Evolutionary conservation across 2,329 filamentous ascomycete species (phyloP).

Genomic region (Xylariaceae sp.): DNA sequence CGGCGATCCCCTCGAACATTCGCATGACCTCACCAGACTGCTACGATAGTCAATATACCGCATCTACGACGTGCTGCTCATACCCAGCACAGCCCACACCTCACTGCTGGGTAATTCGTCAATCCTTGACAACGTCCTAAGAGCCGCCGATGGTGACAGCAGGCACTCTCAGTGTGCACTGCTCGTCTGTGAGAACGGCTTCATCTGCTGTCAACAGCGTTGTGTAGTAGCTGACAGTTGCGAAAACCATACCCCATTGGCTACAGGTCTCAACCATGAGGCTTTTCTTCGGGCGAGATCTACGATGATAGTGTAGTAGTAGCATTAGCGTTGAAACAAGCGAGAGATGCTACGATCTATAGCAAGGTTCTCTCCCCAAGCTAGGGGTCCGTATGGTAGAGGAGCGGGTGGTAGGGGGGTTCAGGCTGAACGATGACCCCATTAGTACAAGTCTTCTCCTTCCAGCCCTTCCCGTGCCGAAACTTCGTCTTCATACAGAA

Average conservation of each 20-base stretch:
- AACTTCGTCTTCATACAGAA: too few relatives aligned
- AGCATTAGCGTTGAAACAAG: constrained; percentile 1
- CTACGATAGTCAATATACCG: background rate
- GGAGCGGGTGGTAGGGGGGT: background rate
- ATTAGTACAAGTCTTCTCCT: too few relatives aligned
- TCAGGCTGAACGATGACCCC: too few relatives aligned
- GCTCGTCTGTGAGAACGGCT: constrained; percentile 1
- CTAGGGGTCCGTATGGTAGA: constrained; percentile 5
- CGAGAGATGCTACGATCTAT: constrained; percentile 2
- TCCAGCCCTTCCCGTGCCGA: too few relatives aligned
- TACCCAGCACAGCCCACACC: constrained; percentile 3
- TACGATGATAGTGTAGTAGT: constrained; percentile 6
- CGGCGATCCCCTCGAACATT: background rate
- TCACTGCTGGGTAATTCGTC: constrained; percentile 5
- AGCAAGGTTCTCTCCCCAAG: constrained; percentile 8
- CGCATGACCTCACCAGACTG: background rate
- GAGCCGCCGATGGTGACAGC: constrained; percentile 7
- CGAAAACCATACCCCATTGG: constrained; percentile 3
- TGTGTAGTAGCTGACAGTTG: constrained; percentile 10
- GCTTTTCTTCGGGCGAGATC: constrained; percentile 8
- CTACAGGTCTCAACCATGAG: constrained; percentile 3
- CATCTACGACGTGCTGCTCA: background rate
- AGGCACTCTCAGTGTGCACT: constrained; percentile 2
- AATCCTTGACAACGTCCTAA: constrained; percentile 8
- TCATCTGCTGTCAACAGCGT: constrained; percentile 1